phyloP scores from a whole-genome alignment of 331 rosid genomes.

The Acacia concinna region DNA sequence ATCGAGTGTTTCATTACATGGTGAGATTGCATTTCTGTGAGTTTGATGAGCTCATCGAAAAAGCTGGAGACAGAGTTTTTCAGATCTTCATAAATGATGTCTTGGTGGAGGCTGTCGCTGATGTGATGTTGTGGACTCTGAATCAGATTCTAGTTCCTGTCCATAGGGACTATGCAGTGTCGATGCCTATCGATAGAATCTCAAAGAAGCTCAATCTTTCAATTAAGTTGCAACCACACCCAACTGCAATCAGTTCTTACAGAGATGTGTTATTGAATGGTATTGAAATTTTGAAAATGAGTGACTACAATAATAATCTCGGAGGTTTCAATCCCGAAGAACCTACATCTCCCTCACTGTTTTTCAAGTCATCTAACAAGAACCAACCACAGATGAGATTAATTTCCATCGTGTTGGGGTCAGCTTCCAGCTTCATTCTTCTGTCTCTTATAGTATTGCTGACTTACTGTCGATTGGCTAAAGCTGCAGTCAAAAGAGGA shows the following conservation, averaged over 20 bases:
- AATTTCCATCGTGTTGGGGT: background rate
- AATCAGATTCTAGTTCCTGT: background rate
- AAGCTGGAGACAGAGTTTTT: accelerated
- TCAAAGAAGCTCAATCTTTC: background rate
- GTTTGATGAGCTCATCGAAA: accelerated
- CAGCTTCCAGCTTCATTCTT: background rate
- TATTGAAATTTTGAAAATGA: conserved; percentile 49
- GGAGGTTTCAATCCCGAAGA: conserved; percentile 30
- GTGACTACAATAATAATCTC: background rate
- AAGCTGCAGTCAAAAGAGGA: background rate
- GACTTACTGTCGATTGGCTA: background rate
- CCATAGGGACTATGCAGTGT: conserved; percentile 30
- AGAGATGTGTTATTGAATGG: conserved; percentile 47
- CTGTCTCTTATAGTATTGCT: background rate
- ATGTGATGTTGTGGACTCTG: background rate
- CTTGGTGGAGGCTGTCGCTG: accelerated
- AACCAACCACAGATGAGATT: background rate
- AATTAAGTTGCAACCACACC: conserved; percentile 22
- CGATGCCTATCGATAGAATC: accelerated
- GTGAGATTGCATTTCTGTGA: conserved; percentile 63
- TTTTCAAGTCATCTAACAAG: background rate
- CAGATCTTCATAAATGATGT: conserved; percentile 25
- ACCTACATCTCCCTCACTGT: background rate
- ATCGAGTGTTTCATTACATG: conserved; percentile 25
- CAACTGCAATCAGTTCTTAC: background rate